Evolutionary conservation across 495 filamentous ascomycete genomes (phyloP).

Genomic region (Polyplosphaeria fusca): DNA sequence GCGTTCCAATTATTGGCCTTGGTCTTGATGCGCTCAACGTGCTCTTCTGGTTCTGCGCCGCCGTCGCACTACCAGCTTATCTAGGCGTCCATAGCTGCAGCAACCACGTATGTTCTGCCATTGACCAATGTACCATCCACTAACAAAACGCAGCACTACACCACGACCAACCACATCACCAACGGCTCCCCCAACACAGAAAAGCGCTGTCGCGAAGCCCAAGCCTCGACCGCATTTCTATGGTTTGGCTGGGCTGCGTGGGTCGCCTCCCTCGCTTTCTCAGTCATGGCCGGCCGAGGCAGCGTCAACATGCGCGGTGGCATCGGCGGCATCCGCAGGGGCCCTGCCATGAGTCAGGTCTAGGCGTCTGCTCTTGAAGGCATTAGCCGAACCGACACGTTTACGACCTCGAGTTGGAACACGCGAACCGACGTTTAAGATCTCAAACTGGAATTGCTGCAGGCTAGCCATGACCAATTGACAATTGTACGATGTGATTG

Average conservation of each 20-base stretch:
- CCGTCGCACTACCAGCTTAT: constrained; percentile 61
- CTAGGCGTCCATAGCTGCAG: constrained; percentile 59
- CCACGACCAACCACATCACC: constrained; percentile 55
- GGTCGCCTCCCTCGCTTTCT: constrained; percentile 53
- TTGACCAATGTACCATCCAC: not conserved
- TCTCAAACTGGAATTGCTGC: too few species aligned
- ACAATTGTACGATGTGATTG: too few species aligned
- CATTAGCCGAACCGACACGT: too few species aligned
- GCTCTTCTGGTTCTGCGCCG: constrained; percentile 64
- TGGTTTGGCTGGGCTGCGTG: constrained; percentile 68
- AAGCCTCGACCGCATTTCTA: constrained; percentile 66
- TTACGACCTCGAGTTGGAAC: too few species aligned
- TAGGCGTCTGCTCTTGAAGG: too few species aligned
- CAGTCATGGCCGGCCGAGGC: constrained; percentile 45
- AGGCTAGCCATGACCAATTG: too few species aligned
- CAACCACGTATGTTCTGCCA: constrained; percentile 52
- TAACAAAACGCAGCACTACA: constrained; percentile 51
- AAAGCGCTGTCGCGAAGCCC: constrained; percentile 66
- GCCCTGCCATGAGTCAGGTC: constrained; percentile 63
- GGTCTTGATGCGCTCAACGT: constrained; percentile 58
- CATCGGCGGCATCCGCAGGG: constrained; percentile 49
- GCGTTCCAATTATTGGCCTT: constrained; percentile 54
- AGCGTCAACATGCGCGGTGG: constrained; percentile 47
- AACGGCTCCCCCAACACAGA: constrained; percentile 52
- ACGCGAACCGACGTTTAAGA: too few species aligned